Percentiles rank a stretch among this genome's conserved stretches.
These are phyloP conservation scores for Peronosclerospora sorghi DNA, from an alignment of 352 stramenopile genomes.

Conservation along the genomic window DNA sequence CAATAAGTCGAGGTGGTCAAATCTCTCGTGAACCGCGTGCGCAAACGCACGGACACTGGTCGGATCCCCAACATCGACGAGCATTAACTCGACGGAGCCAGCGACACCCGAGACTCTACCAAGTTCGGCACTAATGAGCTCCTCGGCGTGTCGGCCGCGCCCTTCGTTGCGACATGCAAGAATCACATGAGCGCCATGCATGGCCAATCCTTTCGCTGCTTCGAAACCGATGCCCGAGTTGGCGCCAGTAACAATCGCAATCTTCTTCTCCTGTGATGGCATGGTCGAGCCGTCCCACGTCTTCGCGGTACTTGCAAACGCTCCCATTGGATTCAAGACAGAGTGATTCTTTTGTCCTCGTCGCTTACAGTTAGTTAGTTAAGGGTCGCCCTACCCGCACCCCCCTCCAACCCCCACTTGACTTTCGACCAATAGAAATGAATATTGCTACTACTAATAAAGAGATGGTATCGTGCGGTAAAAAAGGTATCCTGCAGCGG, in stretches of 20 bases:
- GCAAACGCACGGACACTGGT: constrained; percentile 26
- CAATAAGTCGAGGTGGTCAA: constrained; percentile 31
- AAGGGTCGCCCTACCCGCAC: too few species aligned
- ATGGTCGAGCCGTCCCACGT: constrained; percentile 21
- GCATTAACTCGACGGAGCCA: constrained; percentile 27
- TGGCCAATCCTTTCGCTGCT: constrained; percentile 19
- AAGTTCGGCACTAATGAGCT: not conserved
- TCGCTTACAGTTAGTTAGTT: too few species aligned
- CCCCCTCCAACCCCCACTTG: too few species aligned
- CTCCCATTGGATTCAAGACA: too few species aligned
- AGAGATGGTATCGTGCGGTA: too few species aligned
- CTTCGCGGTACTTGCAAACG: too few species aligned
- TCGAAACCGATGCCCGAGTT: constrained; percentile 36
- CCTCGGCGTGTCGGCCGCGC: constrained; percentile 3
- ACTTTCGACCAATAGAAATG: too few species aligned
- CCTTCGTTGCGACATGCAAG: constrained; percentile 24
- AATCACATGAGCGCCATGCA: constrained; percentile 24
- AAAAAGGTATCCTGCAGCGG: too few species aligned
- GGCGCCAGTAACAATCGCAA: constrained; percentile 26
- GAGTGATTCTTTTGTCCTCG: too few species aligned
- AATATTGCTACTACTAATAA: too few species aligned
- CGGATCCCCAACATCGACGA: constrained; percentile 27
- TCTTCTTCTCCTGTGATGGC: constrained; percentile 11
- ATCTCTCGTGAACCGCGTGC: constrained; percentile 7
- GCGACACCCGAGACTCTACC: constrained; percentile 1